Evolutionary conservation across 2,329 filamentous ascomycete species (phyloP).

Genomic region (Scedosporium minutisporum): DNA sequence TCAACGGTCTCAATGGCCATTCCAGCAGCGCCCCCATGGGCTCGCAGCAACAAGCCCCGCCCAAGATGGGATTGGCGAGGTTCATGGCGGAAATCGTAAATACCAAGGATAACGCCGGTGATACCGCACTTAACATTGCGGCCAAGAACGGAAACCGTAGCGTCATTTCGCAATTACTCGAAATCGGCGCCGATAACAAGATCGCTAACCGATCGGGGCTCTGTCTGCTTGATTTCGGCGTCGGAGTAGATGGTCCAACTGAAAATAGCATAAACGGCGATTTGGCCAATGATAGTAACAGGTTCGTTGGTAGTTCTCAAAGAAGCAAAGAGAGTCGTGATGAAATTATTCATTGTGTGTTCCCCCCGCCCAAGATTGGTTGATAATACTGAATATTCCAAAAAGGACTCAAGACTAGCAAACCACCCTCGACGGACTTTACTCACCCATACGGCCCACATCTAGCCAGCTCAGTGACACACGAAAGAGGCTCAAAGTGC

Average conservation of each 20-base stretch:
- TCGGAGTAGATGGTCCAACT: slow-evolving; percentile 56
- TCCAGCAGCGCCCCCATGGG: slow-evolving; percentile 23
- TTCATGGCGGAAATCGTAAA: slow-evolving; percentile 99
- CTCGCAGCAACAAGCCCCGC: slow-evolving; percentile 32
- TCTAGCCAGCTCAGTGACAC: slow-evolving; percentile 72
- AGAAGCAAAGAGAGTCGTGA: slow-evolving; percentile 64
- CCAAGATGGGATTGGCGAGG: slow-evolving; percentile 74
- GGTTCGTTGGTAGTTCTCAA: slow-evolving; percentile 24
- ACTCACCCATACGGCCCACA: slow-evolving; percentile 69
- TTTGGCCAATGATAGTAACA: slow-evolving; percentile 30
- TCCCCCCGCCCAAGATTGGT: not conserved
- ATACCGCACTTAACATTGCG: slow-evolving; percentile 89
- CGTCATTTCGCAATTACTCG: slow-evolving; percentile 92
- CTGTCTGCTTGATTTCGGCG: slow-evolving; percentile 86
- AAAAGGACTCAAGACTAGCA: slow-evolving; percentile 71
- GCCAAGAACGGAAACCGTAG: slow-evolving; percentile 86
- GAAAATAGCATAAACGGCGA: slow-evolving; percentile 32
- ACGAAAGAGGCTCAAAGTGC: slow-evolving; percentile 59
- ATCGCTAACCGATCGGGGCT: slow-evolving; percentile 86
- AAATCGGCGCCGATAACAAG: slow-evolving; percentile 88
- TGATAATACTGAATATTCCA: slow-evolving; percentile 36
- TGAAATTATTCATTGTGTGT: slow-evolving; percentile 70
- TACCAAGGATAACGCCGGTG: slow-evolving; percentile 83
- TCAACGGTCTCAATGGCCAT: slow-evolving; percentile 11
- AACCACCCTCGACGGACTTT: slow-evolving; percentile 69